A percentile compares a stretch with the other conserved stretches of the same genome.
Conservation (phyloP, 2,329 filamentous ascomycete genomes). For the Hansfordia pulvinata region DNA sequence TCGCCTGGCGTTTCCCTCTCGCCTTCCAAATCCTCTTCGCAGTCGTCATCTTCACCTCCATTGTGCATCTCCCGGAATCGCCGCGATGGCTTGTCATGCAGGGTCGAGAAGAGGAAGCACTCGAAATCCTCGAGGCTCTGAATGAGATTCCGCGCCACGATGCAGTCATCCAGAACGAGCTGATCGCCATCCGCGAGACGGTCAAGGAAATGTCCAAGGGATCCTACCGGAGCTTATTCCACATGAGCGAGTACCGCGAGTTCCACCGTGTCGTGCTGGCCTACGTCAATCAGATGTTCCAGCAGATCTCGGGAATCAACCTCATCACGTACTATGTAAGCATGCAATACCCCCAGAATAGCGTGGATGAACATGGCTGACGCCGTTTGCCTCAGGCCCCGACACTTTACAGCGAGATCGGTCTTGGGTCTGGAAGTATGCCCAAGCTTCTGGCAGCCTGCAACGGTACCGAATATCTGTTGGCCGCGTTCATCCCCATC, state of each 20-base stretch:
- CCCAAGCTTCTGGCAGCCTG: conserved; percentile 41
- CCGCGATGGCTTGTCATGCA: too few relatives aligned
- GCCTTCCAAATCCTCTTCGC: background rate
- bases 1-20: background rate
- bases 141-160: too few relatives aligned
- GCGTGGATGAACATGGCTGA: too few relatives aligned
- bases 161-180: too few relatives aligned
- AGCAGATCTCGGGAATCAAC: conserved; percentile 1
- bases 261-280: background rate
- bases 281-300: background rate
- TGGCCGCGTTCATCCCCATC: conserved; percentile 22
- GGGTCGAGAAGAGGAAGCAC: too few relatives aligned
- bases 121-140: too few relatives aligned
- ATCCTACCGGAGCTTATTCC: background rate
- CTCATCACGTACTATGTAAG: conserved; percentile 1
- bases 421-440: conserved; percentile 8
- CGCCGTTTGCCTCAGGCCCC: too few relatives aligned
- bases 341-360: background rate
- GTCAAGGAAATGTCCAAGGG: too few relatives aligned
- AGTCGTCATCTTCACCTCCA: background rate
- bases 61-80: background rate
- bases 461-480: conserved; percentile 29
- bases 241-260: background rate
- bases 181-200: too few relatives aligned
- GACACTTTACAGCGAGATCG: too few relatives aligned